phyloP scores from a whole-genome alignment of 1,139 yeast species.

The Saccharomycopsis hybrid region DNA sequence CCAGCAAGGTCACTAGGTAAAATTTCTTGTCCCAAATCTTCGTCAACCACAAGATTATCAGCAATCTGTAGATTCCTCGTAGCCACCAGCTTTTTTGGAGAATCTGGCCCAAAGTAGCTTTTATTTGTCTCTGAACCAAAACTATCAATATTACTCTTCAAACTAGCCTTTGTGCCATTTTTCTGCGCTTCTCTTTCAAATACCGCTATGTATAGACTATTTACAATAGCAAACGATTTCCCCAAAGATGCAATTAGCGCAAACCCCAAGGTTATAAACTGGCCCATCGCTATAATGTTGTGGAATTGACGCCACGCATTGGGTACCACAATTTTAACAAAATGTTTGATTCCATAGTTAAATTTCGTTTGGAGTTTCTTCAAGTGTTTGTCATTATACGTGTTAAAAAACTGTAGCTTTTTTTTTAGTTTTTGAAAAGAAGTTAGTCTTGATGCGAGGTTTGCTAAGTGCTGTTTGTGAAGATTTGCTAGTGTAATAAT shows the following conservation, averaged over 20 bases:
- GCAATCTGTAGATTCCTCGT: neutral
- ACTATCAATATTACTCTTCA: neutral
- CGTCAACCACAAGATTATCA: neutral
- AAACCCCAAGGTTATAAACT: slow-evolving; percentile 17
- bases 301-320: slow-evolving; percentile 5
- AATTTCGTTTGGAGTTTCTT: neutral
- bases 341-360: neutral
- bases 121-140: neutral
- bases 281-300: slow-evolving; percentile 7
- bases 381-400: neutral
- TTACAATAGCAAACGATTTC: neutral
- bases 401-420: neutral
- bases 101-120: neutral
- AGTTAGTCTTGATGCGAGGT: neutral
- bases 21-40: slow-evolving; percentile 4
- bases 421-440: slow-evolving; percentile 1
- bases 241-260: slow-evolving; percentile 9
- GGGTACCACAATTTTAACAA: slow-evolving; percentile 1
- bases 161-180: neutral
- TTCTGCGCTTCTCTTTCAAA: neutral
- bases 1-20: neutral
- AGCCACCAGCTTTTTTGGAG: neutral
- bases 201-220: neutral
- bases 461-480: neutral
- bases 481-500: neutral